Conservation (phyloP, 352 stramenopile species). For the Phytophthora tubulina region DNA sequence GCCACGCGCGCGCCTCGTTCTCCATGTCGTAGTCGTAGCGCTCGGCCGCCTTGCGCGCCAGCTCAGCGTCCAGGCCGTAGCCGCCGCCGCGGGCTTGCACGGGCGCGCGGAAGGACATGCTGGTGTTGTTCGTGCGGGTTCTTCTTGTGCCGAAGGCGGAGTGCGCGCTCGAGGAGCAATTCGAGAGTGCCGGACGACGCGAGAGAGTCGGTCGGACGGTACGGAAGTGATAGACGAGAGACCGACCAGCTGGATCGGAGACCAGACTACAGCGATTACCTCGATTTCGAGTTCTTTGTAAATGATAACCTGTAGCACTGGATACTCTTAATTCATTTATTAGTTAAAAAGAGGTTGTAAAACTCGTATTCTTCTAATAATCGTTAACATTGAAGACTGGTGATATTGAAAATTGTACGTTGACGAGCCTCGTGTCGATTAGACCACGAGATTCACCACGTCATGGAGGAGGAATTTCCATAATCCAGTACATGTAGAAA, state of each 20-base stretch:
- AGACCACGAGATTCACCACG: constrained; percentile 22
- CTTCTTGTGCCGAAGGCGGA: neutral
- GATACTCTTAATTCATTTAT: no score
- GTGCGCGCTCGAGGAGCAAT: constrained; percentile 24
- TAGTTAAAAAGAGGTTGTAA: no score
- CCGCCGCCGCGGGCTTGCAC: constrained; percentile 78
- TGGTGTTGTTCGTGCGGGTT: constrained; percentile 5
- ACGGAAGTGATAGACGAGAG: constrained; percentile 4
- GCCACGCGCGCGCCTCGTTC: constrained; percentile 85
- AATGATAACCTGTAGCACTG: neutral
- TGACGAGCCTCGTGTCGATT: constrained; percentile 15
- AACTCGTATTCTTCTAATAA: no score
- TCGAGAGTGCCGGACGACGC: constrained; percentile 30
- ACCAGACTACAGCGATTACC: no score
- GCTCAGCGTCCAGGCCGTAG: constrained; percentile 92
- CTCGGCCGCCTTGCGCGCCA: constrained; percentile 84
- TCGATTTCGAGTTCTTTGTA: no score
- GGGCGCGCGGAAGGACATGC: constrained; percentile 49
- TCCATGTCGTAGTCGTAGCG: constrained; percentile 92
- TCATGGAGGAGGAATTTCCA: neutral
- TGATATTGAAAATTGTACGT: neutral
- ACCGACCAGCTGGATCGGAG: no score
- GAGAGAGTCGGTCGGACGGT: constrained; percentile 32
- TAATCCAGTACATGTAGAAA: no score
- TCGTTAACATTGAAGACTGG: no score